These are phyloP conservation scores for Infundibulicybe gibba DNA, from an alignment of 768 basidiomycete species.

Conservation along the genomic window DNA sequence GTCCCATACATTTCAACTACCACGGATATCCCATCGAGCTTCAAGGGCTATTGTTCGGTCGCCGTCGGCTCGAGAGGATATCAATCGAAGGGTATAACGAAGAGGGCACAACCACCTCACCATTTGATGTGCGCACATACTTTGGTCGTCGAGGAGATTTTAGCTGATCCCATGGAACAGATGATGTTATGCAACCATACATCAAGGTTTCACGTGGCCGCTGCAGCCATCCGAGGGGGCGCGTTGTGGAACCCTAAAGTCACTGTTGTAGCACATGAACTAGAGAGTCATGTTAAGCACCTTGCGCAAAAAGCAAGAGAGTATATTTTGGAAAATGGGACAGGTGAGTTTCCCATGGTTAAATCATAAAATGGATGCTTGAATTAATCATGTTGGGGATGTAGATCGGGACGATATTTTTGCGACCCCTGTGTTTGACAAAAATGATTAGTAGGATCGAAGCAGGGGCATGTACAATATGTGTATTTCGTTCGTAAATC, in stretches of 20 bases:
- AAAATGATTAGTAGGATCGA: background rate
- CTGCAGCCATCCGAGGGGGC: conserved; percentile 55
- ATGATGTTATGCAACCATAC: conserved; percentile 76
- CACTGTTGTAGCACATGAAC: conserved; percentile 54
- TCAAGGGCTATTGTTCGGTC: conserved; percentile 59
- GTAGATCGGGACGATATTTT: conserved; percentile 43
- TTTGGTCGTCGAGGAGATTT: conserved; percentile 2
- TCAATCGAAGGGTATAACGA: conserved; percentile 62
- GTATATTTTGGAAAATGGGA: conserved; percentile 56
- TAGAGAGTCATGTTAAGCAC: conserved; percentile 56
- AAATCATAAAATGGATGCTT: no score
- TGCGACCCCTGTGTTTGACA: conserved; percentile 41
- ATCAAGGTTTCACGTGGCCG: conserved; percentile 64
- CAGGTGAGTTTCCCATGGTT: conserved; percentile 31
- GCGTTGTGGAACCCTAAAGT: conserved; percentile 49
- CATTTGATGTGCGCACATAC: conserved; percentile 66
- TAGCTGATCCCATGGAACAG: conserved; percentile 21
- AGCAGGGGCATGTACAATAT: no score
- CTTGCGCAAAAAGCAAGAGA: conserved; percentile 56
- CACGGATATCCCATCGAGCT: conserved; percentile 79
- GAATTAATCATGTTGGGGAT: background rate
- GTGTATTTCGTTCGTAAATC: no score
- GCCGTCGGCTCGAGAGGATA: conserved; percentile 46
- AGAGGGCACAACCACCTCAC: conserved; percentile 79
- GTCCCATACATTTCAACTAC: conserved; percentile 76